Percentiles rank a stretch among this genome's conserved stretches.
Evolutionary conservation across 2,329 filamentous ascomycete genomes (phyloP).

Genomic region (Colletotrichum viniferum): DNA sequence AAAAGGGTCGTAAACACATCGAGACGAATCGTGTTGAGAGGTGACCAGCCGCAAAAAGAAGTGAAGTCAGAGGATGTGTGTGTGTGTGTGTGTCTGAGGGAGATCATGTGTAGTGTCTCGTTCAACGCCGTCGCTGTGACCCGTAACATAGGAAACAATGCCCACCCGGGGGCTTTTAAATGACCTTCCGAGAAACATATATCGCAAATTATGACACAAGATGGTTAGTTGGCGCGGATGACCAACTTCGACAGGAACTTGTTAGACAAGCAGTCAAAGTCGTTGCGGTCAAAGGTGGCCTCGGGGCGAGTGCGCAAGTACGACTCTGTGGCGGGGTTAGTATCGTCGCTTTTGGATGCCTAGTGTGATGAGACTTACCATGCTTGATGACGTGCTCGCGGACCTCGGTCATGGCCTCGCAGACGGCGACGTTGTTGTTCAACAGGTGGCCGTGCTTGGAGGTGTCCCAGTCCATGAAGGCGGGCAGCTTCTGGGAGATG

Average conservation of each 20-base stretch:
- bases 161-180: slow-evolving; percentile 10
- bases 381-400: slow-evolving; percentile 91
- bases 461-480: slow-evolving; percentile 94
- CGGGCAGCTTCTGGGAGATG: slow-evolving; percentile 94
- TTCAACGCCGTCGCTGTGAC: slow-evolving; percentile 26
- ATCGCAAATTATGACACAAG: slow-evolving; percentile 18
- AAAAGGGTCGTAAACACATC: slow-evolving; percentile 25
- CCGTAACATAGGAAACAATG: slow-evolving; percentile 21
- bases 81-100: not conserved
- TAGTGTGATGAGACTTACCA: slow-evolving; percentile 64
- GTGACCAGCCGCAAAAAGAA: slow-evolving; percentile 23
- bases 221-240: slow-evolving; percentile 82
- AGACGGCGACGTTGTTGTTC: slow-evolving; percentile 89
- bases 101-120: slow-evolving; percentile 17
- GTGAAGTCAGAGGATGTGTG: slow-evolving; percentile 4
- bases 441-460: slow-evolving; percentile 88
- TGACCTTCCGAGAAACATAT: slow-evolving; percentile 13
- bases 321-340: slow-evolving; percentile 67
- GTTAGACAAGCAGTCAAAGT: slow-evolving; percentile 95
- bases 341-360: not conserved
- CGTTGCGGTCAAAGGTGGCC: slow-evolving; percentile 84
- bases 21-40: slow-evolving; percentile 19
- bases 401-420: slow-evolving; percentile 96
- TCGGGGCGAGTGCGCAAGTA: slow-evolving; percentile 83
- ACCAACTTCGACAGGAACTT: slow-evolving; percentile 97